A percentile compares a stretch with the other conserved stretches of the same genome.
phyloP scores from a whole-genome alignment of 345 rosid species.

The Ceriops decandra region DNA sequence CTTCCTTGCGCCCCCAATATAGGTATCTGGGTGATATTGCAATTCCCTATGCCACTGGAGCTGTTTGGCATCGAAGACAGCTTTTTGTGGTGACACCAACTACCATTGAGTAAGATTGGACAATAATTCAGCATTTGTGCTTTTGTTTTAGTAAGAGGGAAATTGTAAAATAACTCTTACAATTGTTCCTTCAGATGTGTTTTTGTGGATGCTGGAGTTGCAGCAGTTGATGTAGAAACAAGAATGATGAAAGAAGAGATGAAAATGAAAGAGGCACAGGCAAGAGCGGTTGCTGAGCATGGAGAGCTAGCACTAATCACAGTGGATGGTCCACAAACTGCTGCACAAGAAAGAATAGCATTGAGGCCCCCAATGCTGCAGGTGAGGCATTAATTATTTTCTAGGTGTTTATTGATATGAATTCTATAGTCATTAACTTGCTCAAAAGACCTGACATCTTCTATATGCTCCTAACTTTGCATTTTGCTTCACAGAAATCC shows the following conservation, averaged over 20 bases:
- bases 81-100: constrained; percentile 96
- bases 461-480: no score
- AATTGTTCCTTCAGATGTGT: constrained; percentile 63
- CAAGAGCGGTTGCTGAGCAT: constrained; percentile 86
- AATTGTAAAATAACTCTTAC: no score
- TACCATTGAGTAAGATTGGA: constrained; percentile 80
- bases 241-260: constrained; percentile 84
- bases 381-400: constrained; percentile 38
- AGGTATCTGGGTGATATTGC: constrained; percentile 97
- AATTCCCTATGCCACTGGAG: constrained; percentile 91
- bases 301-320: constrained; percentile 91
- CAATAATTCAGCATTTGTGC: neutral
- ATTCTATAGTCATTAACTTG: no score
- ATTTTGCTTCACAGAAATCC: no score
- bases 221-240: constrained; percentile 84
- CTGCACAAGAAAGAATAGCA: constrained; percentile 61
- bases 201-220: constrained; percentile 94
- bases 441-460: no score
- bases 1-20: constrained; percentile 91
- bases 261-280: constrained; percentile 86
- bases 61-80: constrained; percentile 97
- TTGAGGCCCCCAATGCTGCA: constrained; percentile 95
- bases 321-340: constrained; percentile 64
- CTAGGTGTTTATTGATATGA: no score
- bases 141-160: neutral